A percentile compares a stretch with the other conserved stretches of the same genome.
phyloP scores from a whole-genome alignment of 2,329 filamentous ascomycete genomes.

The Microascus cirrosus region DNA sequence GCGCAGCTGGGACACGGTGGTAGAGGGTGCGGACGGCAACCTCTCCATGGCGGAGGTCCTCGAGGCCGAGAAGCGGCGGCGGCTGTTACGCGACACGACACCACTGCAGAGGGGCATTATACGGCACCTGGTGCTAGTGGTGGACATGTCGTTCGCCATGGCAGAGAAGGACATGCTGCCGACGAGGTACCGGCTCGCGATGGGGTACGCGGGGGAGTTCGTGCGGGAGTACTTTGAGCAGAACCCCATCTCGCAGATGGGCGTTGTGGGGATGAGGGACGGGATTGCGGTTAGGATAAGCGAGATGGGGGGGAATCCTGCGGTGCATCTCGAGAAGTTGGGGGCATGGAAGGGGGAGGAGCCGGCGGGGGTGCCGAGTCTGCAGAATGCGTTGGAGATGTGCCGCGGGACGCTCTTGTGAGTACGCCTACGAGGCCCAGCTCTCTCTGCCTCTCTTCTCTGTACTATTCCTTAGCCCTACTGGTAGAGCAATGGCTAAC shows the following conservation, averaged over 20 bases:
- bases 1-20: slow-evolving; percentile 60
- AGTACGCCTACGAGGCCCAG: neutral
- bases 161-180: slow-evolving; percentile 87
- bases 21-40: slow-evolving; percentile 69
- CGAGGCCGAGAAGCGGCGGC: slow-evolving; percentile 70
- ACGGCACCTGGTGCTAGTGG: slow-evolving; percentile 80
- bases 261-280: slow-evolving; percentile 86
- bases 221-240: slow-evolving; percentile 95
- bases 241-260: slow-evolving; percentile 94
- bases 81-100: slow-evolving; percentile 84
- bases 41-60: slow-evolving; percentile 65
- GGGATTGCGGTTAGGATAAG: slow-evolving; percentile 78
- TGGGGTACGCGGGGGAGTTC: slow-evolving; percentile 78
- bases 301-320: slow-evolving; percentile 84
- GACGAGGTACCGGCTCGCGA: slow-evolving; percentile 69
- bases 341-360: slow-evolving; percentile 54
- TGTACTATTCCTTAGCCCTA: neutral
- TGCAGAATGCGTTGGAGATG: slow-evolving; percentile 96
- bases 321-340: slow-evolving; percentile 73
- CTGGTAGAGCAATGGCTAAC: slow-evolving; percentile 7
- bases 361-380: slow-evolving; percentile 62
- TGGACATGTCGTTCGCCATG: slow-evolving; percentile 93
- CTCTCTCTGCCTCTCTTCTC: neutral
- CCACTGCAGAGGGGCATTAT: slow-evolving; percentile 95
- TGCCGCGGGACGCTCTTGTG: slow-evolving; percentile 81